Evolutionary conservation across 1,284 basidiomycete species (phyloP), one percentile per base, ranked within the genome.

Genomic region (Takashimella tepidaria): DNA sequence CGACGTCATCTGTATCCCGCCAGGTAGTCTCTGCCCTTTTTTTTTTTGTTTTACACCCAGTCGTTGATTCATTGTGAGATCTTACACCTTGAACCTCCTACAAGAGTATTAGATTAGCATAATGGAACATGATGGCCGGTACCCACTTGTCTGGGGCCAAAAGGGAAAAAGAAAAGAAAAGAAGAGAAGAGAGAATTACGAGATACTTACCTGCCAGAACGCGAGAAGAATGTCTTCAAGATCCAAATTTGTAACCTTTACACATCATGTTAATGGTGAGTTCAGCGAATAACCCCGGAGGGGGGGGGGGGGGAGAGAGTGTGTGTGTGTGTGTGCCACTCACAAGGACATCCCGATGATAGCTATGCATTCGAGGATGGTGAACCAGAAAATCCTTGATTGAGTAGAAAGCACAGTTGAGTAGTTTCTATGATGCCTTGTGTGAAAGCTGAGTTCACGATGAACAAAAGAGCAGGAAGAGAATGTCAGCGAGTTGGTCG

Each of bases 191-290:
- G 11, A 49, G 22, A 25, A 31, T 27, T 5, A 2, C 19, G n/a
- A 47, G 41, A 4, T 22, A 58, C 61, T 56, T 83, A 80, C 71
- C 88, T 82, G 41, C 88, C 88, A 5, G 88, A 89, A 70, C 86
- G 84, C 31, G 88, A 91, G 77, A 93, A 93, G 84, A 92, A 93
- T 21, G 89, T 92, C 75, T 92, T 90, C 37, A 93, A 81, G 47
- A 92, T 80, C 73, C 91, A 93, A 22, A 92, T 88, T 76, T 93
- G 91, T 54, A 87, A 75, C 12, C 89, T 92, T n/a, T n/a, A n/a
- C n/a, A n/a, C n/a, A n/a, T n/a, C n/a, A n/a, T n/a, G n/a, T n/a
- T n/a, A n/a, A n/a, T n/a, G n/a, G n/a, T n/a, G n/a, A n/a, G n/a
- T n/a, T n/a, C n/a, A n/a, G n/a, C n/a, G n/a, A n/a, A n/a, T n/a